Evolutionary conservation across 352 stramenopile genomes (phyloP).

Genomic region (Pythium volutum): DNA sequence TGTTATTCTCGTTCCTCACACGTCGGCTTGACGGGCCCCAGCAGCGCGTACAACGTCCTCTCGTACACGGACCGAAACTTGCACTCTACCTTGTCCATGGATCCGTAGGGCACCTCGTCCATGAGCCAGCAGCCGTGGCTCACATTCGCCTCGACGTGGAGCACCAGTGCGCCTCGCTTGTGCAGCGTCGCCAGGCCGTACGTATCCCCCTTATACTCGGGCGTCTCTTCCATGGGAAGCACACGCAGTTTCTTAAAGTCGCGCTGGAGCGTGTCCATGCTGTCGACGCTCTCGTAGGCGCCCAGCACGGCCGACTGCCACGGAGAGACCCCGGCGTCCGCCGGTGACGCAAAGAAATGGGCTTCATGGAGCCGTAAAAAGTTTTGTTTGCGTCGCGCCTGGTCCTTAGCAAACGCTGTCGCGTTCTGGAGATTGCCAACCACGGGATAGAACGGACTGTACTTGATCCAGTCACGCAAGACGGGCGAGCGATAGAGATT

Average conservation of each 20-base stretch:
- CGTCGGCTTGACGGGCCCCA: neutral
- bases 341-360: slow-evolving; percentile 37
- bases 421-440: slow-evolving; percentile 22
- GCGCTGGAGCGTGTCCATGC: slow-evolving; percentile 27
- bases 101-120: slow-evolving; percentile 12
- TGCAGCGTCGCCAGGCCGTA: slow-evolving; percentile 38
- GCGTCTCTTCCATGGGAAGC: slow-evolving; percentile 31
- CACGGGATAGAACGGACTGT: slow-evolving; percentile 35
- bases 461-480: neutral
- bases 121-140: slow-evolving; percentile 34
- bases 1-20: no score
- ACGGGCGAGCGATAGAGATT: slow-evolving; percentile 37
- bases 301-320: slow-evolving; percentile 37
- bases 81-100: slow-evolving; percentile 14
- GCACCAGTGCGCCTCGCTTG: slow-evolving; percentile 21
- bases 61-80: slow-evolving; percentile 42
- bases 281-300: slow-evolving; percentile 36
- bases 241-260: slow-evolving; percentile 31
- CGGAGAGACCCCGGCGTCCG: slow-evolving; percentile 34
- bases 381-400: slow-evolving; percentile 34
- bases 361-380: slow-evolving; percentile 22
- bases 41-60: slow-evolving; percentile 22
- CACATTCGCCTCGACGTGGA: slow-evolving; percentile 25
- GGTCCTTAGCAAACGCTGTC: slow-evolving; percentile 4
- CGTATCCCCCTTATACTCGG: slow-evolving; percentile 37